Base-by-base conservation (phyloP, 257 asterid species). In the Capsicum baccatum region DNA sequence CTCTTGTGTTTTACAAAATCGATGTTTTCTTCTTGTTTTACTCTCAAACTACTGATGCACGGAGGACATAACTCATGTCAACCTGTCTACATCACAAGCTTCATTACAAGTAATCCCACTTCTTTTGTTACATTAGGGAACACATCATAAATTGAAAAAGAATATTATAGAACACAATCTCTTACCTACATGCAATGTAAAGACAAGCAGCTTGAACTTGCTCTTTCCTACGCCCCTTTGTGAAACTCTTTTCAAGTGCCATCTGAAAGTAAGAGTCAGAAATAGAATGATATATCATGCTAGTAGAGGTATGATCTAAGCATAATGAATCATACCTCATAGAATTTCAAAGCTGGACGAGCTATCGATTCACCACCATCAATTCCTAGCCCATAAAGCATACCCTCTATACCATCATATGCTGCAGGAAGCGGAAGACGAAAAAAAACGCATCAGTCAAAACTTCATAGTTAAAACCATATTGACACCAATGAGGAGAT, bases 161-260 rank as follows among this genome's bases (percentile, higher is more conserved):
- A 76, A 52, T 26, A 52, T 50, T 12, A 54, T n/a, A 68, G 54
- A 83, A 70, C 52, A 67, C 21, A 80, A 44, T 73, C 80, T 64
- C 93, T 83, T 88, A 96, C 98, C 98, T 87, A 80, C 97, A 93
- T 62, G 91, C 79, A 87, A 93, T 92, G 90, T 94, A 96, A 83
- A 96, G 97, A 89, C 98, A 94, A 83, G 98, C 91, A 85, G 97
- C 98, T 81, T 90, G 92, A 57, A 96, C 98, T 83, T 88, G 96
- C 56, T 93, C 97, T 88, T 88, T 96, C 90, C 96, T 92, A 83
- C 97, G 97, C 44, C 99, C 99, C 91, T 91, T 92, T 52, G 99
- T 94, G 89, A 93, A 94, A 84, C 87, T 87, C 68, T 91, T 92
- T 57, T 93, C 98, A 70, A 93, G 76, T 83, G 94, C 98, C 81